Conservation (phyloP, 2,329 filamentous ascomycete genomes). For the Penicillium decumbens region DNA sequence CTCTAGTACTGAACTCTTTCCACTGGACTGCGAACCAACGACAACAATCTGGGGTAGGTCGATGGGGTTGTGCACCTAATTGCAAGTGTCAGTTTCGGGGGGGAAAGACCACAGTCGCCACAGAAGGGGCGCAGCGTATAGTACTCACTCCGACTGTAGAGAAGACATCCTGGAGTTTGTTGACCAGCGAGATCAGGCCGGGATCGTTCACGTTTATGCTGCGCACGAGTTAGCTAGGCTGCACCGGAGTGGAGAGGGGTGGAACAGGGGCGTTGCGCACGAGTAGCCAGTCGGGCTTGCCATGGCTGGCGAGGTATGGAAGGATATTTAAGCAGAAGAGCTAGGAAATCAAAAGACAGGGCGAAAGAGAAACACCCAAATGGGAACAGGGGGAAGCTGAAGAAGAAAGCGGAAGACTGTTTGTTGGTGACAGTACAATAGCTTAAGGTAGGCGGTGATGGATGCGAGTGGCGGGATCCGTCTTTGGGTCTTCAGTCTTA, state of each 20-base stretch:
- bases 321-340: constrained; percentile 4
- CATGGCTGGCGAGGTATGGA: constrained; percentile 38
- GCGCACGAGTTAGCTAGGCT: constrained; percentile 28
- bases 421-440: constrained; percentile 16
- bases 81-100: constrained; percentile 26
- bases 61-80: constrained; percentile 93
- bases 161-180: constrained; percentile 99
- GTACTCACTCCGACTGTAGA: constrained; percentile 78
- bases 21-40: constrained; percentile 96
- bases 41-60: constrained; percentile 97
- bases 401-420: constrained; percentile 19
- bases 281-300: constrained; percentile 43
- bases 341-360: constrained; percentile 5
- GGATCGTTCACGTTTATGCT: constrained; percentile 71
- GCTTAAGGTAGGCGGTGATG: constrained; percentile 23
- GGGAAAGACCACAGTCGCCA: constrained; percentile 9
- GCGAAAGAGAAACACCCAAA: constrained; percentile 14
- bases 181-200: constrained; percentile 74
- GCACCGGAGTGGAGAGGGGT: constrained; percentile 24
- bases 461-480: constrained; percentile 16
- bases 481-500: background rate
- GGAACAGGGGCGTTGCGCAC: constrained; percentile 35
- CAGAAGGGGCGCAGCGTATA: background rate
- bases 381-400: constrained; percentile 7
- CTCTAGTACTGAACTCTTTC: constrained; percentile 97